Evolutionary conservation across 768 basidiomycete genomes (phyloP).

Genomic region (Mycena galopus): DNA sequence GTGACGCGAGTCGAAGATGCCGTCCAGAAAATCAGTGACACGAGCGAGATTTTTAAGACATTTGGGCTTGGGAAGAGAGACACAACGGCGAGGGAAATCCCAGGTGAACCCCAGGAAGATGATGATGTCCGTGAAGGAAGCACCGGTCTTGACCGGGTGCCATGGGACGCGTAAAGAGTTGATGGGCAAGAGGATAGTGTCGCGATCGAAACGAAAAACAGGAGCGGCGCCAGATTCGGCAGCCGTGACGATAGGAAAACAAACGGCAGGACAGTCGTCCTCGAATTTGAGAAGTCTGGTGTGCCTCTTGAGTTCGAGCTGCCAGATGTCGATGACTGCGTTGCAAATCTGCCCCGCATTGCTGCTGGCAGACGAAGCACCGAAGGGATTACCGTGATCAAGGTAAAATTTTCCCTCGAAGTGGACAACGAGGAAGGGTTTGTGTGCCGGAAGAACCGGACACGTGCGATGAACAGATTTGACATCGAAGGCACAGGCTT

Average conservation of each 20-base stretch:
- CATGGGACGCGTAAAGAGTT: constrained; percentile 40
- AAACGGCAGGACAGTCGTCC: constrained; percentile 21
- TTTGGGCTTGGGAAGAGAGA: constrained; percentile 45
- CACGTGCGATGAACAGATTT: constrained; percentile 33
- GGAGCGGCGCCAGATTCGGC: neutral
- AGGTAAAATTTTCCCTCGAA: constrained; percentile 25
- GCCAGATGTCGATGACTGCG: constrained; percentile 30
- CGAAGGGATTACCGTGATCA: constrained; percentile 39
- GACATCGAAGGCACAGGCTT: constrained; percentile 38
- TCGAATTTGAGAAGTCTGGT: constrained; percentile 30
- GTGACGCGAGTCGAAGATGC: no score
- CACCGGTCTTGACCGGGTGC: constrained; percentile 40
- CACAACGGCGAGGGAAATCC: constrained; percentile 40
- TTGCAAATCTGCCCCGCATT: constrained; percentile 37
- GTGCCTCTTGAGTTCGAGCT: neutral
- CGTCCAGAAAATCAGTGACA: neutral
- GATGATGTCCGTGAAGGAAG: constrained; percentile 33
- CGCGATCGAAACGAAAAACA: constrained; percentile 32
- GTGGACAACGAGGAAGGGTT: constrained; percentile 32
- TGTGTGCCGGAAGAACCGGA: constrained; percentile 31
- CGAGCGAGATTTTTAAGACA: constrained; percentile 38
- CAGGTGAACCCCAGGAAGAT: constrained; percentile 47
- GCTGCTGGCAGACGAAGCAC: constrained; percentile 32
- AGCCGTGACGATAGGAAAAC: neutral
- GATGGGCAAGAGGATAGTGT: constrained; percentile 23